Conservation (phyloP, 768 basidiomycete species). For the Pleurotus sapidus region DNA sequence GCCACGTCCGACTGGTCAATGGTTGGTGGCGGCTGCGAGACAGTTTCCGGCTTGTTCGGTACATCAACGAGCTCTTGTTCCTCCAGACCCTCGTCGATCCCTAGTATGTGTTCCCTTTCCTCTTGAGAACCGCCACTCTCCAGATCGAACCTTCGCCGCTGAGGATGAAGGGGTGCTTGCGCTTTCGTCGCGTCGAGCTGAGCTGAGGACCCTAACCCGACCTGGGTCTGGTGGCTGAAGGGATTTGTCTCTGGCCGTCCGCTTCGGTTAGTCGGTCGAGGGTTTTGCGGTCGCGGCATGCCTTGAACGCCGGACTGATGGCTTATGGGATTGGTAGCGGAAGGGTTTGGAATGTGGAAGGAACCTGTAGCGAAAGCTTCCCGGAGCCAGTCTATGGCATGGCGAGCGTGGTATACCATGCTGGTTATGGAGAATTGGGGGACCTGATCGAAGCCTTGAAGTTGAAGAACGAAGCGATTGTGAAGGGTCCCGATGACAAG, state of each 20-base stretch:
- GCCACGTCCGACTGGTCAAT: slow-evolving; percentile 1
- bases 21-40: not conserved
- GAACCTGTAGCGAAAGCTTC: slow-evolving; percentile 27
- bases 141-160: slow-evolving; percentile 11
- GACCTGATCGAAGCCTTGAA: slow-evolving; percentile 70
- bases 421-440: slow-evolving; percentile 59
- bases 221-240: slow-evolving; percentile 14
- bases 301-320: slow-evolving; percentile 5
- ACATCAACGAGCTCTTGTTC: slow-evolving; percentile 8
- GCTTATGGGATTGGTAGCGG: slow-evolving; percentile 16
- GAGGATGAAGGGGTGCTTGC: slow-evolving; percentile 9
- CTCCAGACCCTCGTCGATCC: slow-evolving; percentile 25
- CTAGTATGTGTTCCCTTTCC: slow-evolving; percentile 35
- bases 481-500: slow-evolving; percentile 70
- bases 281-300: not conserved
- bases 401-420: slow-evolving; percentile 44
- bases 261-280: not conserved
- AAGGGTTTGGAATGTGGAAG: slow-evolving; percentile 15
- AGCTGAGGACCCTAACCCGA: not conserved
- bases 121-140: slow-evolving; percentile 19
- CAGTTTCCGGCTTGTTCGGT: slow-evolving; percentile 3
- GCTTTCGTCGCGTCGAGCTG: slow-evolving; percentile 10
- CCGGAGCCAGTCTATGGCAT: slow-evolving; percentile 41
- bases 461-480: slow-evolving; percentile 72
- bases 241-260: slow-evolving; percentile 11